phyloP scores from a whole-genome alignment of 371 early-diverging fungal genomes.

The Mortierella sp. region DNA sequence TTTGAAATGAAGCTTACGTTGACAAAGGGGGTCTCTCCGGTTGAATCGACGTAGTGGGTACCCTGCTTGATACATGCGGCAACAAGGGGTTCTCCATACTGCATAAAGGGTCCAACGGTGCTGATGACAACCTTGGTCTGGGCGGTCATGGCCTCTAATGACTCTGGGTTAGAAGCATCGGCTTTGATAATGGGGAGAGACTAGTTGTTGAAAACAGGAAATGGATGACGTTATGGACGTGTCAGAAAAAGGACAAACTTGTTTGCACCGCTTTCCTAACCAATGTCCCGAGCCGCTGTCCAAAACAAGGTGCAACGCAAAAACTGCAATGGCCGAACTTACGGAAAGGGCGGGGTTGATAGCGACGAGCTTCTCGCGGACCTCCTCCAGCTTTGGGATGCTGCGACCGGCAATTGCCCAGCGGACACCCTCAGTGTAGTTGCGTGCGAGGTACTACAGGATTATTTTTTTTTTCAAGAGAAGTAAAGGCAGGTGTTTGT shows the following conservation, averaged over 20 bases:
- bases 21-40: constrained; percentile 78
- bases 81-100: constrained; percentile 80
- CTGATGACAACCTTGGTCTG: constrained; percentile 85
- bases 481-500: not conserved
- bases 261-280: not conserved
- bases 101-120: constrained; percentile 75
- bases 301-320: not conserved
- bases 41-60: constrained; percentile 94
- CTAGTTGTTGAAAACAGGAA: constrained; percentile 5
- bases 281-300: not conserved
- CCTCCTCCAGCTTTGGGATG: constrained; percentile 68
- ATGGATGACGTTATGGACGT: not conserved
- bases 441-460: constrained; percentile 43
- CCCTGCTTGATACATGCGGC: constrained; percentile 84
- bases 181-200: constrained; percentile 72
- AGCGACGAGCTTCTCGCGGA: constrained; percentile 58
- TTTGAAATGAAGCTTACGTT: constrained; percentile 15
- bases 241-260: not conserved
- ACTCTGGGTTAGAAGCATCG: constrained; percentile 65
- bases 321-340: not conserved
- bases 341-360: constrained; percentile 58
- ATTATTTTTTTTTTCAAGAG: not conserved
- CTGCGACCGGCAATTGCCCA: constrained; percentile 85
- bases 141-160: constrained; percentile 70
- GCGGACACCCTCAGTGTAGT: constrained; percentile 62